Evolutionary conservation across 306 rosid species (phyloP), one percentile per base, ranked within the genome.

Genomic region (Phaseolus lunatus): DNA sequence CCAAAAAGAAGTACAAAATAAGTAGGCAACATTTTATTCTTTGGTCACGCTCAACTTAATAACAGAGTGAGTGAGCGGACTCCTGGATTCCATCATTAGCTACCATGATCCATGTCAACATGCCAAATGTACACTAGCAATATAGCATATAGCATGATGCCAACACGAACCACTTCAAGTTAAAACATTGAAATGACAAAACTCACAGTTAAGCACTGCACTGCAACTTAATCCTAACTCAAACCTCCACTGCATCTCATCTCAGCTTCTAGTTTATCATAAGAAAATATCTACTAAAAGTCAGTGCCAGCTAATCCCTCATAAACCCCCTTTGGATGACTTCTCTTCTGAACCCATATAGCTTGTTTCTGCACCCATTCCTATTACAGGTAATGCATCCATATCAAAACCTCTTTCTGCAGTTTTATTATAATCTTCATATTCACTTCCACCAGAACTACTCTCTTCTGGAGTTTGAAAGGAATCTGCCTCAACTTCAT

Each of bases 401-500:
- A 44, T 49, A 29, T 57, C 80, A 1, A 73, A 59, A 47, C 82
- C 86, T 76, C 81, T 84, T 69, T 81, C 86, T 47, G 41, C 29
- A 4, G 57, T 76, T 58, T 59, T 79, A 52, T 59, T 79, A 62
- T 80, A 85, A 49, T 75, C 91, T 41, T 85, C 93, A 10, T 56
- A 88, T 10, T 87, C 94, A 54, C 91, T 88, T 79, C 72, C 88
- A 29, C 86, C 84, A 18, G 85, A 85, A 73, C 85, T 77, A 73
- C 90, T 88, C 82, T 89, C 88, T 10, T 86, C 88, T 0, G 84
- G 79, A 0, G 87, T 87, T 58, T 80, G 85, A 57, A 65, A 52
- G 31, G 86, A 87, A 4, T 83, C 87, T 2, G 44, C 86, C 69
- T 84, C 91, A 0, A 83, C 39, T 63, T 86, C 96, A 23, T 88